These are phyloP conservation scores for Saccharomycopsis vini DNA, from an alignment of 805 yeast genomes.

Conservation along the genomic window DNA sequence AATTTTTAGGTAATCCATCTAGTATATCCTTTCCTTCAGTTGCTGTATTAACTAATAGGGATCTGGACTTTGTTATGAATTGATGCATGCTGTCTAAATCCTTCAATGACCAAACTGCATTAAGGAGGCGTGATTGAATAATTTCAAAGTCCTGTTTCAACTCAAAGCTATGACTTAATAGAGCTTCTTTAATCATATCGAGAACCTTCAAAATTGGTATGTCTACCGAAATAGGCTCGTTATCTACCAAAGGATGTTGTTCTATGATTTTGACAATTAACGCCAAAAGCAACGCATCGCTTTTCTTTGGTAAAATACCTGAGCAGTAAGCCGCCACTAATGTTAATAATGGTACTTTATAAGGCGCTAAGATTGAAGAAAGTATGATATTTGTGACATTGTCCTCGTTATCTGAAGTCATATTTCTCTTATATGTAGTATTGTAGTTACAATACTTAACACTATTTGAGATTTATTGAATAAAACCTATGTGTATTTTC, in stretches of 20 bases:
- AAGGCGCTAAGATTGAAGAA: slow-evolving; percentile 41
- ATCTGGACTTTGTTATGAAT: slow-evolving; percentile 27
- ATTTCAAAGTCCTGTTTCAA: slow-evolving; percentile 2
- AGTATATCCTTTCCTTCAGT: slow-evolving; percentile 27
- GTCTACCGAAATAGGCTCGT: slow-evolving; percentile 23
- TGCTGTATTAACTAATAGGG: slow-evolving; percentile 29
- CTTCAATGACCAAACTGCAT: slow-evolving; percentile 37
- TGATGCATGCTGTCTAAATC: slow-evolving; percentile 41
- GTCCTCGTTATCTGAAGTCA: too few relatives aligned
- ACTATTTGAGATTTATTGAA: too few relatives aligned
- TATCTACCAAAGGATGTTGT: slow-evolving; percentile 25
- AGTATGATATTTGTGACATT: too few relatives aligned
- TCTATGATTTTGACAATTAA: slow-evolving; percentile 37
- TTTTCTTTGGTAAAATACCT: slow-evolving; percentile 30
- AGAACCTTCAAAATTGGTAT: slow-evolving; percentile 30
- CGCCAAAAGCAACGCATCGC: slow-evolving; percentile 32
- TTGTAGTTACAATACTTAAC: too few relatives aligned
- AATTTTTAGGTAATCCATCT: slow-evolving; percentile 13
- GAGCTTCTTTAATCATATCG: slow-evolving; percentile 20
- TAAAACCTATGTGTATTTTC: too few relatives aligned
- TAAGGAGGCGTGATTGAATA: slow-evolving; percentile 22
- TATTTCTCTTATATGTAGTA: too few relatives aligned
- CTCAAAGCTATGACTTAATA: slow-evolving; percentile 6
- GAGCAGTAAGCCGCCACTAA: slow-evolving; percentile 40
- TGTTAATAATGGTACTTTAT: slow-evolving; percentile 42